Percentiles rank a stretch among this genome's conserved stretches.
These are phyloP conservation scores for Metschnikowia lunata DNA, from an alignment of 805 yeast genomes.

Conservation along the genomic window DNA sequence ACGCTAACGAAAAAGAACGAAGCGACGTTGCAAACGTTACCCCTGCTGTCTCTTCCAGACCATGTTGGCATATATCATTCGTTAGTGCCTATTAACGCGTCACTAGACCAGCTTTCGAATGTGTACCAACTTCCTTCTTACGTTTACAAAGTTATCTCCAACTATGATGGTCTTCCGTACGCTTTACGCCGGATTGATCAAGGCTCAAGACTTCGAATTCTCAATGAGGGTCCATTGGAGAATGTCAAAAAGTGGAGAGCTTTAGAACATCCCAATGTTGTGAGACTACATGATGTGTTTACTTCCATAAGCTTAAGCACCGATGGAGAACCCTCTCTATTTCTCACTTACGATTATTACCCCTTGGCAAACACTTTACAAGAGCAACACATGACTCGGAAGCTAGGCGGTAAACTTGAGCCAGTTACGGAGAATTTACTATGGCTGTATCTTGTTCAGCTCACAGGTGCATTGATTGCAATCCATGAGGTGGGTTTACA, in stretches of 20 bases:
- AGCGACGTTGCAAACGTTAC: constrained; percentile 68
- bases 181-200: constrained; percentile 68
- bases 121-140: constrained; percentile 55
- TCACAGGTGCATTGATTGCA: constrained; percentile 61
- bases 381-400: constrained; percentile 60
- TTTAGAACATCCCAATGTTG: constrained; percentile 52
- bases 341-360: constrained; percentile 78
- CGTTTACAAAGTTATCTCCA: constrained; percentile 76
- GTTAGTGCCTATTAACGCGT: constrained; percentile 70
- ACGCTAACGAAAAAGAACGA: constrained; percentile 68
- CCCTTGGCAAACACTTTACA: constrained; percentile 70
- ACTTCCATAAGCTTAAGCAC: constrained; percentile 85
- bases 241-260: constrained; percentile 65
- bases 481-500: constrained; percentile 64
- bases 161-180: constrained; percentile 72
- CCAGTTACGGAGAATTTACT: constrained; percentile 59
- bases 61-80: constrained; percentile 68
- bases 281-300: constrained; percentile 73
- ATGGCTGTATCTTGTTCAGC: constrained; percentile 76
- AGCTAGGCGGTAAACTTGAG: constrained; percentile 37
- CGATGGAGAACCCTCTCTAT: constrained; percentile 47
- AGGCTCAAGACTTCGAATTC: constrained; percentile 16
- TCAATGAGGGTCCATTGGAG: constrained; percentile 55
- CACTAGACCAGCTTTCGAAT: constrained; percentile 27
- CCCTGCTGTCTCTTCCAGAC: constrained; percentile 48